phyloP scores from a whole-genome alignment of 2,329 filamentous ascomycete genomes.

The Amesomyces nigricolor region DNA sequence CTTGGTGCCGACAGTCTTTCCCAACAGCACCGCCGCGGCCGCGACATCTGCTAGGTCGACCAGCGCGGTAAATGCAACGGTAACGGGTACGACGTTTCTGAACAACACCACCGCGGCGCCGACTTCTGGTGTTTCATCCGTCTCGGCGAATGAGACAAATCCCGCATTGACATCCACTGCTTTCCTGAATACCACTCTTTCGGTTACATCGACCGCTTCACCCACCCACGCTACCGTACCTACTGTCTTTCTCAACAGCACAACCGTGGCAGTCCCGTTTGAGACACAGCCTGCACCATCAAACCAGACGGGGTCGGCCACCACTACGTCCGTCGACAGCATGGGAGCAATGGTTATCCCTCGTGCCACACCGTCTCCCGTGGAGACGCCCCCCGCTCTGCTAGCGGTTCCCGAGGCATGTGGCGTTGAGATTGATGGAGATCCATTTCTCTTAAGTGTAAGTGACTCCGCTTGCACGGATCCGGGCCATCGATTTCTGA shows the following conservation, averaged over 20 bases:
- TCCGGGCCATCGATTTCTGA: not conserved
- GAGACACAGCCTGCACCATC: not conserved
- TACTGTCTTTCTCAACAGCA: not conserved
- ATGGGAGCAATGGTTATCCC: not conserved
- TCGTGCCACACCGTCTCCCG: not conserved
- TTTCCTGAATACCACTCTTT: too few species aligned
- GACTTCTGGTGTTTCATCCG: too few species aligned
- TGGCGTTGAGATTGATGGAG: conserved; percentile 15
- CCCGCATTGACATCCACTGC: too few species aligned
- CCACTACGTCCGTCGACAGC: not conserved
- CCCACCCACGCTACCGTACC: not conserved
- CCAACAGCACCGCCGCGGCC: too few species aligned
- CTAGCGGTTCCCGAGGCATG: not conserved
- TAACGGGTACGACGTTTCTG: too few species aligned
- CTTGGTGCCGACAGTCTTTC: too few species aligned
- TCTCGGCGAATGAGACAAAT: too few species aligned
- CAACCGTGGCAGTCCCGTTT: not conserved
- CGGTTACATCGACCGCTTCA: not conserved
- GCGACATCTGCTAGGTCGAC: too few species aligned
- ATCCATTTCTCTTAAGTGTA: conserved; percentile 16
- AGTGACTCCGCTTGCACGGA: not conserved
- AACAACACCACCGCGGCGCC: too few species aligned
- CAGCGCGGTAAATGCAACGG: too few species aligned
- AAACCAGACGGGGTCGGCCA: not conserved
- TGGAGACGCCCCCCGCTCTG: too few species aligned